Base-by-base conservation (phyloP, 257 asterid species). In the Forsythia viridissima region DNA sequence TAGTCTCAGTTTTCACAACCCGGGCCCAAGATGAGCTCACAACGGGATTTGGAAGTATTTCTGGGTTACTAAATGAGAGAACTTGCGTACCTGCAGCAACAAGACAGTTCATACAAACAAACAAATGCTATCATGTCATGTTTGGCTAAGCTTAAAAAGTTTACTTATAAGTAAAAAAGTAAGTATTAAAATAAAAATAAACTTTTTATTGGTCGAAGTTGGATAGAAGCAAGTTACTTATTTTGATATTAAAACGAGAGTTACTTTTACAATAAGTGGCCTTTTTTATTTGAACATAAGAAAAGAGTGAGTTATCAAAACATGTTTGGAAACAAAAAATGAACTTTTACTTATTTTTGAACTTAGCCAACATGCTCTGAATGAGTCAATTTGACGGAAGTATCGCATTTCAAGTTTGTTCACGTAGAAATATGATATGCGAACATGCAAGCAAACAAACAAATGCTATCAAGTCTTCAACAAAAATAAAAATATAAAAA, bases 11-110 rank as follows among this genome's bases (percentile, higher is more conserved):
- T 73, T 91, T 87, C 11, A 81, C 80, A 5, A 34, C 77, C 18
- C 86, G 84, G 3, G 82, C 55, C 97, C 98, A 93, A n/a, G 84
- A 77, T 70, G 91, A 84, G 74, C 90, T 81, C 80, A 72, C 81
- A 2, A 81, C 76, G 6, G 89, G 73, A 78, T 81, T 80, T 9
- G 87, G 80, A 38, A 80, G 78, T 71, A 87, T 73, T 57, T 87
- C 93, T 24, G 91, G 89, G 20, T 80, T 75, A 51, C 88, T 74
- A 79, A 91, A 91, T 5, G 97, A 90, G 34, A 92, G 76, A 8
- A 91, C 75, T 55, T 86, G 85, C 37, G 93, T 24, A 40, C 90
- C 91, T 79, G 87, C 40, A 70, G 52, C 57, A 48, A 48, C 10
- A 12, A 46, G 18, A 46, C 55, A 46, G 55, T 46, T 46, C 24